These are phyloP conservation scores for Irpex sp. DNA, from an alignment of 1,284 basidiomycete species.

Conservation along the genomic window DNA sequence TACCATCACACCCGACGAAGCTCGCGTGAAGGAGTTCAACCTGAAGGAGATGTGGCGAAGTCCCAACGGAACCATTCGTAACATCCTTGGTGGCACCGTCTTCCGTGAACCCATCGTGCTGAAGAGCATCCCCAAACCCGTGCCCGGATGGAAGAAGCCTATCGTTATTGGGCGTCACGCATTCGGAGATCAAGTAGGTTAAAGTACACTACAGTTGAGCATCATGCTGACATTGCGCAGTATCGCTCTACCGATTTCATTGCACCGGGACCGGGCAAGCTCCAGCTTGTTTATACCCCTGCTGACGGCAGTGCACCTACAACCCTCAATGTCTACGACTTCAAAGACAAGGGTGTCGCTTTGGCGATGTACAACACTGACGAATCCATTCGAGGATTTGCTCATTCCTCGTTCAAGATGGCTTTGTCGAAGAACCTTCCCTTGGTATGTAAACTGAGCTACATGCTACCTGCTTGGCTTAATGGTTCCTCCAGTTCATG, in stretches of 20 bases:
- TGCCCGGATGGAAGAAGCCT: conserved; percentile 96
- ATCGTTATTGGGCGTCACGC: conserved; percentile 98
- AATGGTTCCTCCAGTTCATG: conserved; percentile 61
- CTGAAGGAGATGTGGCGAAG: conserved; percentile 98
- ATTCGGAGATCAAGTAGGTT: conserved; percentile 84
- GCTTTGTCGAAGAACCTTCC: conserved; percentile 95
- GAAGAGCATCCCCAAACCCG: conserved; percentile 84
- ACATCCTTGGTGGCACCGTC: conserved; percentile 96
- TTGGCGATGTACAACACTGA: conserved; percentile 97
- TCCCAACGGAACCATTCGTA: conserved; percentile 95
- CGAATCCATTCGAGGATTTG: conserved; percentile 94
- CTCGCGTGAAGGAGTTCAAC: conserved; percentile 91
- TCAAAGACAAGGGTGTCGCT: conserved; percentile 86
- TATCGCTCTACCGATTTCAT: conserved; percentile 91
- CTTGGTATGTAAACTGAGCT: conserved; percentile 44
- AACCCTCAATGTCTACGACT: conserved; percentile 83
- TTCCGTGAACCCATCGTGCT: conserved; percentile 99
- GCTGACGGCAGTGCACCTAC: conserved; percentile 63
- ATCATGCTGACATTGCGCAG: conserved; percentile 29
- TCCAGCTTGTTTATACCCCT: conserved; percentile 87
- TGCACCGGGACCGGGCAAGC: conserved; percentile 84
- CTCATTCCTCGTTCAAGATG: conserved; percentile 98
- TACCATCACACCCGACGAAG: conserved; percentile 98
- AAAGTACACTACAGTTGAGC: not conserved
- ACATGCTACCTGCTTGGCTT: too few relatives aligned